Conservation (phyloP, 495 filamentous ascomycete genomes). For the Xanthoparmelia taractica region DNA sequence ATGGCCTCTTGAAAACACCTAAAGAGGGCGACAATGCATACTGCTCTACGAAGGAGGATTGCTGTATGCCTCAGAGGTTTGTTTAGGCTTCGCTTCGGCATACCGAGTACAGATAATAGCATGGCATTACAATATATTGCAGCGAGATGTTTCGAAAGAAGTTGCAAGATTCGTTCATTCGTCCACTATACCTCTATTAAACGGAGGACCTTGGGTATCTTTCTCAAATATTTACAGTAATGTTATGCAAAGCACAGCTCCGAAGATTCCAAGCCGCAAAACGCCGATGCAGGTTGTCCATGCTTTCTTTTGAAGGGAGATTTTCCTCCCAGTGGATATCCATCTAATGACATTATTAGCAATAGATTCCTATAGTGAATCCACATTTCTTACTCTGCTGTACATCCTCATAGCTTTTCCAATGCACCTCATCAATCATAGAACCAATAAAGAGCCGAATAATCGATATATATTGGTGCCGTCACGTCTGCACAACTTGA, state of each 20-base stretch:
- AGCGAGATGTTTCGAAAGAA: too few relatives aligned
- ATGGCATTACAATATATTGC: not conserved
- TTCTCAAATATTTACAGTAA: slow-evolving; percentile 1
- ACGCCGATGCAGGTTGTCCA: not conserved
- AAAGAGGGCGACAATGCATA: not conserved
- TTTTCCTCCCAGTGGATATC: not conserved
- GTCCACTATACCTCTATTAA: not conserved
- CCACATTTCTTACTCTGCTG: too few relatives aligned
- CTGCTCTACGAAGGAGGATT: not conserved
- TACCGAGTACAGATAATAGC: not conserved
- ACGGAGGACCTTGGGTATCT: not conserved
- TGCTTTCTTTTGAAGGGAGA: not conserved
- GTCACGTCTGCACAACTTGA: slow-evolving; percentile 39
- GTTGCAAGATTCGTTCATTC: not conserved
- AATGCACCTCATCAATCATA: slow-evolving; percentile 35
- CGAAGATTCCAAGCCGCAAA: not conserved
- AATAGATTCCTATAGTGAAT: not conserved
- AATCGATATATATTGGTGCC: slow-evolving; percentile 45
- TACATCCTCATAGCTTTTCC: not conserved
- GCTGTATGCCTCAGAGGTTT: not conserved
- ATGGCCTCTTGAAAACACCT: not conserved
- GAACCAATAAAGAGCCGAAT: slow-evolving; percentile 67
- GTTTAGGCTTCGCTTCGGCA: not conserved
- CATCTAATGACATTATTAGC: not conserved
- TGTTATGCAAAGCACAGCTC: not conserved